Percentiles rank a stretch among this genome's conserved stretches.
Evolutionary conservation across 805 yeast species (phyloP).

Genomic region (Candida nanaspora): DNA sequence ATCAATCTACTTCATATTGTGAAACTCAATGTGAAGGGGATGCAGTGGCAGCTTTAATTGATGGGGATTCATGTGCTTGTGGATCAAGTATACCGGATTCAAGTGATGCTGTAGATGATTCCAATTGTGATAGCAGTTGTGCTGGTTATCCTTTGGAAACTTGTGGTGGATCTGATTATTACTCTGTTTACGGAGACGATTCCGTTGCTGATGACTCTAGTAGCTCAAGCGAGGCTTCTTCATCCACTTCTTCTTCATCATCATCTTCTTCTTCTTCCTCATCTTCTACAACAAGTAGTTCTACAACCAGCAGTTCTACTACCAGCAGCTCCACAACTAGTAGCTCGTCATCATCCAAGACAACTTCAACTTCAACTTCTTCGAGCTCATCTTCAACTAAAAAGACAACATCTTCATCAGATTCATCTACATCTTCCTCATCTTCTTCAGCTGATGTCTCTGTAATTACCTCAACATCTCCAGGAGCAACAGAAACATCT

Average conservation of each 20-base stretch:
- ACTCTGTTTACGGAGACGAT: conserved; percentile 37
- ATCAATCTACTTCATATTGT: conserved; percentile 60
- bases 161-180: conserved; percentile 54
- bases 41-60: conserved; percentile 43
- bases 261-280: conserved; percentile 10
- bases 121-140: conserved; percentile 42
- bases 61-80: conserved; percentile 60
- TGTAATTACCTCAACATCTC: conserved; percentile 12
- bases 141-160: conserved; percentile 51
- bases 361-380: conserved; percentile 8
- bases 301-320: no score
- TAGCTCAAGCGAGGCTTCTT: conserved; percentile 13
- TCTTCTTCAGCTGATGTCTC: conserved; percentile 3
- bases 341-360: conserved; percentile 8
- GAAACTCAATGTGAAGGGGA: conserved; percentile 39
- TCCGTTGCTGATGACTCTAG: conserved; percentile 3
- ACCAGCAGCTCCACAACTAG: no score
- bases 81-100: conserved; percentile 38
- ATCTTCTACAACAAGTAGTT: conserved; percentile 11
- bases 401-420: conserved; percentile 7
- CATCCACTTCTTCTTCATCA: conserved; percentile 4
- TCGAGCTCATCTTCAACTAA: conserved; percentile 8
- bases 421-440: conserved; percentile 6
- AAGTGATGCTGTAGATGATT: conserved; percentile 19
- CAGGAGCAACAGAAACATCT: conserved; percentile 15